Conservation (phyloP, 768 basidiomycete genomes). For the Rhizopogon roseolus region DNA sequence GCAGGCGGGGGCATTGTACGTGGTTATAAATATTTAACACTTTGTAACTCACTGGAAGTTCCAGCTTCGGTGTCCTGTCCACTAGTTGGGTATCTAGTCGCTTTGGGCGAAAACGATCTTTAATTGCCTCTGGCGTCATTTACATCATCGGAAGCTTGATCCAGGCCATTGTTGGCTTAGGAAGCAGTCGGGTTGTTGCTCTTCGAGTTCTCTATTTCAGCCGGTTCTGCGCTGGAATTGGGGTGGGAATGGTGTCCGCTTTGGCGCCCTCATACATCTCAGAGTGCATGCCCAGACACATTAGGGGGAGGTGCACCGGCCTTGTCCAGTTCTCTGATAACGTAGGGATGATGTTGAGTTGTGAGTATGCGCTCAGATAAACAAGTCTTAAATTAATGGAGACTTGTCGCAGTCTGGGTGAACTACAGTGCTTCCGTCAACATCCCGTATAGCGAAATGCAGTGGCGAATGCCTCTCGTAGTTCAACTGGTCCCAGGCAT, state of each 20-base stretch:
- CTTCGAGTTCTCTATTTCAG: slow-evolving; percentile 39
- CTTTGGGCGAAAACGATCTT: slow-evolving; percentile 43
- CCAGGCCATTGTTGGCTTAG: slow-evolving; percentile 39
- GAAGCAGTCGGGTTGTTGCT: slow-evolving; percentile 29
- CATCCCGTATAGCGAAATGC: slow-evolving; percentile 32
- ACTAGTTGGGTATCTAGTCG: slow-evolving; percentile 35
- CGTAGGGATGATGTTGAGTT: slow-evolving; percentile 30
- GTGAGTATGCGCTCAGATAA: slow-evolving; percentile 11
- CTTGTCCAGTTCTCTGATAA: slow-evolving; percentile 31
- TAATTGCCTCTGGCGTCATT: slow-evolving; percentile 39
- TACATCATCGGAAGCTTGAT: slow-evolving; percentile 46
- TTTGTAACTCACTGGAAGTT: background rate
- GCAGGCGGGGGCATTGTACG: slow-evolving; percentile 47
- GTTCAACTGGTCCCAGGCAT: slow-evolving; percentile 50
- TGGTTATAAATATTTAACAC: background rate
- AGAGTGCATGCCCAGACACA: slow-evolving; percentile 42
- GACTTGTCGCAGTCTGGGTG: slow-evolving; percentile 35
- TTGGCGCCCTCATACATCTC: slow-evolving; percentile 48
- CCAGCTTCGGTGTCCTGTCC: slow-evolving; percentile 41
- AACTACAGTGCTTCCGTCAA: slow-evolving; percentile 39
- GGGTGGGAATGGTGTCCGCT: slow-evolving; percentile 51
- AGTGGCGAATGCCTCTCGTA: slow-evolving; percentile 51
- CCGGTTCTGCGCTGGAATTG: slow-evolving; percentile 57
- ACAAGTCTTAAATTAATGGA: background rate
- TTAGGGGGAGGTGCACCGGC: slow-evolving; percentile 48